phyloP scores from a whole-genome alignment of 192 early-diverging fungal species.

The Bifiguratus adelaidae region DNA sequence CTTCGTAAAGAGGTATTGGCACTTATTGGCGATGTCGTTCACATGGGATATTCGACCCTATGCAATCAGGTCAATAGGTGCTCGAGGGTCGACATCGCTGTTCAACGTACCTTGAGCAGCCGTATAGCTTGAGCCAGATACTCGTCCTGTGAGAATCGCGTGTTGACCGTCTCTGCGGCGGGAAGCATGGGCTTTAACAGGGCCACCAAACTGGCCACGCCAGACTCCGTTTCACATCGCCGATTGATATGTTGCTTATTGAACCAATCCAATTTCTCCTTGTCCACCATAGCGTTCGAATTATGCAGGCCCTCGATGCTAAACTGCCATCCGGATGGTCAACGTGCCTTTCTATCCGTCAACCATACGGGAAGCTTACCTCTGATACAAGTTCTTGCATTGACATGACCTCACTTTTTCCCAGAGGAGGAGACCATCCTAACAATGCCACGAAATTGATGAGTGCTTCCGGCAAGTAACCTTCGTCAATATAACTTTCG shows the following conservation, averaged over 20 bases:
- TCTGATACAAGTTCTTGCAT: slow-evolving; percentile 45
- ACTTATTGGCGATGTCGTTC: slow-evolving; percentile 35
- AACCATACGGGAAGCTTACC: slow-evolving; percentile 15
- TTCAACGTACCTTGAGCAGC: slow-evolving; percentile 25
- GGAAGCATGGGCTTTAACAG: slow-evolving; percentile 19
- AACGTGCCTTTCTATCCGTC: neutral
- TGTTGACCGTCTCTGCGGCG: neutral
- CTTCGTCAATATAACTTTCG: slow-evolving; percentile 54
- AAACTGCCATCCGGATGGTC: slow-evolving; percentile 32
- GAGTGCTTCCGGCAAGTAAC: slow-evolving; percentile 76
- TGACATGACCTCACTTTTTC: slow-evolving; percentile 50
- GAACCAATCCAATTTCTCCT: slow-evolving; percentile 62
- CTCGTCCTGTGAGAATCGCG: neutral
- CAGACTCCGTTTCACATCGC: slow-evolving; percentile 25
- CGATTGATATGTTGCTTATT: slow-evolving; percentile 58
- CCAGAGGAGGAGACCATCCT: slow-evolving; percentile 60
- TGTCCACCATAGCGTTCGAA: slow-evolving; percentile 48
- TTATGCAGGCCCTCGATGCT: slow-evolving; percentile 45
- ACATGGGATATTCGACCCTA: slow-evolving; percentile 45
- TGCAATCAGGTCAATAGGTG: neutral
- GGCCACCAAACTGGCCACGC: slow-evolving; percentile 24
- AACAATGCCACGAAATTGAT: slow-evolving; percentile 82
- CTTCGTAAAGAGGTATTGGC: slow-evolving; percentile 39
- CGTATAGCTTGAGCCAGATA: slow-evolving; percentile 15
- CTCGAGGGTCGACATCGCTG: neutral